These are phyloP conservation scores for Brasilioporus rufonigricans DNA, from an alignment of 768 basidiomycete genomes.

Conservation along the genomic window DNA sequence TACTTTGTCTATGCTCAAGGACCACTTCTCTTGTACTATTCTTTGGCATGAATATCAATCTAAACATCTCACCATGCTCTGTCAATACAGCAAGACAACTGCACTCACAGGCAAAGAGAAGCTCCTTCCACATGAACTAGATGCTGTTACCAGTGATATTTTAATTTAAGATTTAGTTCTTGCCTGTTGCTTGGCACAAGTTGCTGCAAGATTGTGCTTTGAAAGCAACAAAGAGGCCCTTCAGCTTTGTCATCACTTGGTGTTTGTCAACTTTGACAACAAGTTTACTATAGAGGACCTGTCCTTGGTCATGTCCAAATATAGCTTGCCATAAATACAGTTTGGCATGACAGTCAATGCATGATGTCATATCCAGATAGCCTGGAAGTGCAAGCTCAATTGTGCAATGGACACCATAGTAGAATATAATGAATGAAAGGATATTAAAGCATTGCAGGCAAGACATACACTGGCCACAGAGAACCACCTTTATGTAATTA, in stretches of 20 bases:
- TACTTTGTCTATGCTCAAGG: no score
- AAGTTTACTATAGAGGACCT: background rate
- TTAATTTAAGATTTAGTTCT: background rate
- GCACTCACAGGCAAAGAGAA: background rate
- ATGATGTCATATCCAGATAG: constrained; percentile 3
- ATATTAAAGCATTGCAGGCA: background rate
- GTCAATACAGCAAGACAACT: background rate
- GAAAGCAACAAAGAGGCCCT: background rate
- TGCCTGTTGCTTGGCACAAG: background rate
- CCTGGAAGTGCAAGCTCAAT: constrained; percentile 4
- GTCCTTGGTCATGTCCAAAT: background rate
- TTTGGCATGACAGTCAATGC: background rate
- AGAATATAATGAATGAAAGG: background rate
- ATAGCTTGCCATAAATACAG: background rate
- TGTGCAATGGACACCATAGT: background rate
- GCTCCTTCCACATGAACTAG: constrained; percentile 1
- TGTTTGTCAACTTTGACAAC: constrained; percentile 18
- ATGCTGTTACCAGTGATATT: background rate
- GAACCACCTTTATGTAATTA: background rate
- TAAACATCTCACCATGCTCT: background rate
- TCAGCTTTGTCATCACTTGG: constrained; percentile 2
- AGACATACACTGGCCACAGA: background rate
- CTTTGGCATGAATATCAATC: no score
- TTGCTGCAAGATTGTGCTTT: background rate
- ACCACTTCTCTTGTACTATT: no score